phyloP scores from a whole-genome alignment of 164 flowering plant species.

The Macadamia tetraphylla region DNA sequence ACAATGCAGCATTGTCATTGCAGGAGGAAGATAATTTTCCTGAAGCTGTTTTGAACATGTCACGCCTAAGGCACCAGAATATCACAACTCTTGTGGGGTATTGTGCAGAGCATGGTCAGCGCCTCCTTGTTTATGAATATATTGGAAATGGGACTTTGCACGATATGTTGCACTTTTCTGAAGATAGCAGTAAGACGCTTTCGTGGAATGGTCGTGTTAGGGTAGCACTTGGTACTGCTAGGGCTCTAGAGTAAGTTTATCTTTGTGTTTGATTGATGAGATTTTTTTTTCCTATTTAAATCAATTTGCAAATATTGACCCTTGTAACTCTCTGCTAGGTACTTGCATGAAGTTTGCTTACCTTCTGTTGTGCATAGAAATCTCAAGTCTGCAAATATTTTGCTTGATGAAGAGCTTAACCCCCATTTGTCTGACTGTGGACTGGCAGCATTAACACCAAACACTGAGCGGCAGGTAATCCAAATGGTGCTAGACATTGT shows the following conservation, averaged over 20 bases:
- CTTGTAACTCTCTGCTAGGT: constrained; percentile 38
- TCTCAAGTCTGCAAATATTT: constrained; percentile 91
- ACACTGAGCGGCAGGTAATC: constrained; percentile 84
- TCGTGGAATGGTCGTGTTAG: constrained; percentile 89
- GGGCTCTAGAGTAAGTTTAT: constrained; percentile 82
- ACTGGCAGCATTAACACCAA: constrained; percentile 82
- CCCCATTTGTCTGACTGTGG: constrained; percentile 95
- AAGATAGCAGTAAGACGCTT: constrained; percentile 61
- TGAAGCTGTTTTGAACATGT: constrained; percentile 90
- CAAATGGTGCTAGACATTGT: neutral
- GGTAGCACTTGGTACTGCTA: constrained; percentile 90
- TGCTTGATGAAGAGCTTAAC: constrained; percentile 87
- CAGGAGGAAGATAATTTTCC: constrained; percentile 90
- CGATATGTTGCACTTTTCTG: constrained; percentile 80
- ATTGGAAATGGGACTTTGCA: constrained; percentile 76
- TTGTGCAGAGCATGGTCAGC: constrained; percentile 90
- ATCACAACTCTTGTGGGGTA: constrained; percentile 68
- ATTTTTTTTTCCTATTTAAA: constrained; percentile 4
- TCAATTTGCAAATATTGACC: constrained; percentile 9
- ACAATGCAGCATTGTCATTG: constrained; percentile 77
- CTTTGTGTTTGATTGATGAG: constrained; percentile 3
- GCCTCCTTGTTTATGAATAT: constrained; percentile 76
- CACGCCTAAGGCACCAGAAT: constrained; percentile 84
- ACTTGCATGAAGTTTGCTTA: constrained; percentile 96
- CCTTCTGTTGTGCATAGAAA: constrained; percentile 97